A percentile compares a stretch with the other conserved stretches of the same genome.
Evolutionary conservation across 2,329 filamentous ascomycete species (phyloP).

Genomic region (Talaromyces rugulosus): DNA sequence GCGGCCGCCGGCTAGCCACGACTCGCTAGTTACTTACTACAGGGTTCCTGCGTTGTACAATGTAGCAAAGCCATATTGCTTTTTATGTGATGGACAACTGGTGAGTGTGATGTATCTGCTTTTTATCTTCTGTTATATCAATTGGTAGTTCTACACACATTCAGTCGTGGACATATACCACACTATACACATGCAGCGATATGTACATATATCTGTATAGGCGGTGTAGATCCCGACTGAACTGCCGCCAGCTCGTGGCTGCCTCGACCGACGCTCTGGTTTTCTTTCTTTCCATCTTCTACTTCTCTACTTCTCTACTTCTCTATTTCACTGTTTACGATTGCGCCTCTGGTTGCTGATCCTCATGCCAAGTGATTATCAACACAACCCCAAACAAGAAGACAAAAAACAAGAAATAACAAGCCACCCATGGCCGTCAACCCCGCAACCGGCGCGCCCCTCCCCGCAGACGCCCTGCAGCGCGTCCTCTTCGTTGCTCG

Average conservation of each 20-base stretch:
- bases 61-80: not conserved
- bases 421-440: constrained; percentile 44
- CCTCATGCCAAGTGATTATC: too few relatives aligned
- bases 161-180: too few relatives aligned
- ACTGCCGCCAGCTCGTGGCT: not conserved
- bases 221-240: not conserved
- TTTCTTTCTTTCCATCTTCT: not conserved
- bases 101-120: not conserved
- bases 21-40: too few relatives aligned
- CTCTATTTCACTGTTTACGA: too few relatives aligned
- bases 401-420: not conserved
- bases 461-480: constrained; percentile 75
- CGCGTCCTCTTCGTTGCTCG: constrained; percentile 74
- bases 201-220: not conserved
- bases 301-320: not conserved
- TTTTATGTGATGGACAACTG: not conserved
- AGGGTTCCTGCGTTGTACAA: not conserved
- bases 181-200: not conserved
- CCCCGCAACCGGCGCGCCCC: constrained; percentile 63
- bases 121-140: too few relatives aligned
- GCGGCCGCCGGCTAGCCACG: not conserved
- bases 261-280: not conserved
- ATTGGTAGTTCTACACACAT: too few relatives aligned
- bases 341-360: too few relatives aligned
- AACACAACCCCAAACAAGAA: too few relatives aligned